Evolutionary conservation across 176 grass and related monocot species (phyloP), one percentile per base, ranked within the genome.

Genomic region (Zoysia pacifica): DNA sequence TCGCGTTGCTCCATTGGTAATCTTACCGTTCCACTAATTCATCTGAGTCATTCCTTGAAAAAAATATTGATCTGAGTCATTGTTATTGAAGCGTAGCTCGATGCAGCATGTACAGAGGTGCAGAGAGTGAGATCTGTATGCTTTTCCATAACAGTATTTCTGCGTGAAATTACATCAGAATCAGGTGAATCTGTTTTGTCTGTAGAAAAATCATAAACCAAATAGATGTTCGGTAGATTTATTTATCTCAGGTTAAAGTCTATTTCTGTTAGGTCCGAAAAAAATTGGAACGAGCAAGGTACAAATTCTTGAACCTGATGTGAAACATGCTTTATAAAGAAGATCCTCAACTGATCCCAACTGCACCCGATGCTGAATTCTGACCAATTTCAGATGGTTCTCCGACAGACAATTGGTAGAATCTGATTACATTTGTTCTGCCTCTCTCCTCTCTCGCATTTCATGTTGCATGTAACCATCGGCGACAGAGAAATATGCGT

Each of bases 381-480:
- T 3, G 10, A 59, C 15, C 59, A 71, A 76, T 76, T 89, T 66
- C 18, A 0, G 62, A 68, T 40, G 11, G 65, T 76, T 76, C 55
- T 1, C 9, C 43, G 2, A 9, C 42, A 81, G 75, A 69, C 52
- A 83, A 75, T 79, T 84, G 80, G 86, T 78, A 60, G 73, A 85
- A 89, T 89, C 73, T 61, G 73, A 89, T 77, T 81, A 77, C 67
- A 85, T 77, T 85, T 85, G 87, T 85, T 28, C 65, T 81, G 73
- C 44, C 77, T 82, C 67, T 73, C 59, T 67, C 44, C 77, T 82
- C 67, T 73, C 59, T 67, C 28, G 28, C 28, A 28, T 28, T 73
- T 58, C 78, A 81, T 89, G 82, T 38, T 85, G 77, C 82, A 81
- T 28, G 28, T 28, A 28, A 28, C 28, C 28, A 28, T 28, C 28